These are phyloP conservation scores for Pyrenophora seminiperda DNA, from an alignment of 2,329 filamentous ascomycete genomes.

Conservation along the genomic window DNA sequence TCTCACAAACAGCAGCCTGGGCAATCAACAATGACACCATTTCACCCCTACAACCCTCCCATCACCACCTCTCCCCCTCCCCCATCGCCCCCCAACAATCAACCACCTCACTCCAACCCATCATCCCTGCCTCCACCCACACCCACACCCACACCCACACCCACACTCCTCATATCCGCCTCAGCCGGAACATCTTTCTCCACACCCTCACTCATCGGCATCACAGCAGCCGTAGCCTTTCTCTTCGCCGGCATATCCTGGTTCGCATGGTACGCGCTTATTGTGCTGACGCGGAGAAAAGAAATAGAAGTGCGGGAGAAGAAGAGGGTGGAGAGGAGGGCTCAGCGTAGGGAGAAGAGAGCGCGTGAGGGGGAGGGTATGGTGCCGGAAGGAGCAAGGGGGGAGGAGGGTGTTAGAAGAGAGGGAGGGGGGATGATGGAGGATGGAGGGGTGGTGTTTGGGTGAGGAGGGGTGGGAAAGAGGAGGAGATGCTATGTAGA, in stretches of 20 bases:
- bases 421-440: constrained; percentile 22
- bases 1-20: neutral
- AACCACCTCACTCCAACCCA: neutral
- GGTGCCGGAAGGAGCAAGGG: constrained; percentile 71
- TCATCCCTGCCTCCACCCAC: neutral
- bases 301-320: neutral
- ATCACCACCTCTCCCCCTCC: neutral
- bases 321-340: neutral
- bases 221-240: neutral
- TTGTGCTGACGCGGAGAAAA: neutral
- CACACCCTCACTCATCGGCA: neutral
- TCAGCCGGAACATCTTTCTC: neutral
- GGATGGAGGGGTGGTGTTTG: too few species aligned
- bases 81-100: neutral
- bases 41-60: neutral
- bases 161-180: neutral
- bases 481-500: too few species aligned
- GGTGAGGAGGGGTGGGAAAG: too few species aligned
- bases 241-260: neutral
- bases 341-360: neutral
- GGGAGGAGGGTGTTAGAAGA: constrained; percentile 80
- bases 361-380: constrained; percentile 61
- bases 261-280: constrained; percentile 2
- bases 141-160: neutral
- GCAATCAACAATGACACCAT: neutral